These are phyloP conservation scores for Lachnellula willkommii DNA, from an alignment of 2,329 filamentous ascomycete genomes.

Conservation along the genomic window DNA sequence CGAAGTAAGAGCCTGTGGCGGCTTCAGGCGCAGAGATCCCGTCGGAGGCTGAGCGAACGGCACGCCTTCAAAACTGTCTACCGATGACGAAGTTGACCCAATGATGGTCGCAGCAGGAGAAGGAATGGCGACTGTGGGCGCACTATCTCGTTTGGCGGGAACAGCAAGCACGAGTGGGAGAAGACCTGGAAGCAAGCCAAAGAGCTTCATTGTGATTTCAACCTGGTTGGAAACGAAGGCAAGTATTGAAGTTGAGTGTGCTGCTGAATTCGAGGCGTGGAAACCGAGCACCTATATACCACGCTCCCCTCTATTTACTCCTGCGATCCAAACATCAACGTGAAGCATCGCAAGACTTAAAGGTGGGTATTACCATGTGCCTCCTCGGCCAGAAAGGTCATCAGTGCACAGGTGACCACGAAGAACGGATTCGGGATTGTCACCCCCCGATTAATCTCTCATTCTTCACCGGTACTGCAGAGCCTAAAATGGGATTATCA, in stretches of 20 bases:
- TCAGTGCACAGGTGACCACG: neutral
- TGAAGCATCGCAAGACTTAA: neutral
- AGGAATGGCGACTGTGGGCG: conserved; percentile 8
- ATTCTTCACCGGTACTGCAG: neutral
- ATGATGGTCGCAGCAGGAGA: conserved; percentile 13
- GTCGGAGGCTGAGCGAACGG: conserved; percentile 68
- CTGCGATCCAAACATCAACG: neutral
- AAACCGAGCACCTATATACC: too few relatives aligned
- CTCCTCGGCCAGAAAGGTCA: neutral
- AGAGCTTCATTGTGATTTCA: conserved; percentile 5
- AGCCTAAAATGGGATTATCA: neutral
- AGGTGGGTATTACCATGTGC: neutral
- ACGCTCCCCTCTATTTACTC: neutral
- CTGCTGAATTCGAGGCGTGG: neutral
- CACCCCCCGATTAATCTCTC: neutral
- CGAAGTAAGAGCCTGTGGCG: conserved; percentile 55
- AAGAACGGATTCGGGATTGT: neutral
- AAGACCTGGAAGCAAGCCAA: neutral
- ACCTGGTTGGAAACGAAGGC: neutral
- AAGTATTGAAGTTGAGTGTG: neutral
- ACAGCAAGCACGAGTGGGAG: conserved; percentile 3
- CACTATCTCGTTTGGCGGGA: conserved; percentile 4
- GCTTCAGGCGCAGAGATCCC: conserved; percentile 61
- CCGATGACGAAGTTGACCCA: neutral
- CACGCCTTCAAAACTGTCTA: conserved; percentile 45